These are phyloP conservation scores for Gigaspora rosea DNA, from an alignment of 192 early-diverging fungal genomes.

Conservation along the genomic window DNA sequence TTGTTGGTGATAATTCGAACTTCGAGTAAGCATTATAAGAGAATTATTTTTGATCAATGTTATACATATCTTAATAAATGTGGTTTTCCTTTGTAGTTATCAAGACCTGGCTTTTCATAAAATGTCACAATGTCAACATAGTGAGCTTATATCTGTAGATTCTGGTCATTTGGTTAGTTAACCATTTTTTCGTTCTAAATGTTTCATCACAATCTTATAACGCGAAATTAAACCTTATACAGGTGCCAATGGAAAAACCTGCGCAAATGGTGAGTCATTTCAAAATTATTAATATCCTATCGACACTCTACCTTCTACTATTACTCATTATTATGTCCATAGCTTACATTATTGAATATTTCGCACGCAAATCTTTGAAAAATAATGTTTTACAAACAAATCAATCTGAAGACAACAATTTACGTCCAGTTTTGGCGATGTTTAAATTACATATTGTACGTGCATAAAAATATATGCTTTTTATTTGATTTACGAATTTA, in stretches of 20 bases:
- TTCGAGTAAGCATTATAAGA: slow-evolving; percentile 39
- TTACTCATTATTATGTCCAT: too few relatives aligned
- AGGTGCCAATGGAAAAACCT: slow-evolving; percentile 15
- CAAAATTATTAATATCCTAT: too few relatives aligned
- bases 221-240: neutral
- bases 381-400: neutral
- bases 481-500: too few relatives aligned
- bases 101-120: neutral
- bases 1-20: slow-evolving; percentile 33
- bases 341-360: neutral
- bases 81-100: neutral
- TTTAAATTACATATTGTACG: too few relatives aligned
- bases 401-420: too few relatives aligned
- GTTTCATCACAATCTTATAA: neutral
- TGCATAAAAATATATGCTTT: too few relatives aligned
- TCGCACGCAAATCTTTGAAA: neutral
- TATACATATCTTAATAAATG: too few relatives aligned
- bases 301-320: too few relatives aligned
- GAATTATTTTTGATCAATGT: too few relatives aligned
- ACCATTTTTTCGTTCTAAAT: neutral
- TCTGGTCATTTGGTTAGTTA: neutral
- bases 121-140: neutral
- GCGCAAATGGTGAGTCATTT: neutral
- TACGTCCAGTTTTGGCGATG: too few relatives aligned
- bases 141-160: neutral